Evolutionary conservation across 805 yeast genomes (phyloP).

Genomic region (Zygosaccharomyces bisporus): DNA sequence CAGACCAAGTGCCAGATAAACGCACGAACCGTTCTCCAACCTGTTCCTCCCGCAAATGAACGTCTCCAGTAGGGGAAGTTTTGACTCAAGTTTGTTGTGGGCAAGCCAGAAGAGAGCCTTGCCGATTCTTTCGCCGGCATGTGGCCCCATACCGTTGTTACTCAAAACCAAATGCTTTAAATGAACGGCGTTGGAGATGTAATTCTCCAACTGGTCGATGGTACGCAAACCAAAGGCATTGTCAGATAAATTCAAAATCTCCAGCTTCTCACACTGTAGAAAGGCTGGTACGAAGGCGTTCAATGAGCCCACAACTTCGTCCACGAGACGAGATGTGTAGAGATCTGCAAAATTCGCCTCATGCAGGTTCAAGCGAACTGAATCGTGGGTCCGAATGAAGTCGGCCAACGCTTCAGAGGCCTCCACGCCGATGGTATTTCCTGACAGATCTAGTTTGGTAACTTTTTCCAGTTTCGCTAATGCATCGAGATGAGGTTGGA

Average conservation of each 20-base stretch:
- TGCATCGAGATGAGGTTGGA: slow-evolving; percentile 63
- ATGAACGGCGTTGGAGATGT: slow-evolving; percentile 68
- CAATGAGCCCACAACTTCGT: slow-evolving; percentile 87
- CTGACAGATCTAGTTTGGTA: slow-evolving; percentile 72
- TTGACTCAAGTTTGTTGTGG: slow-evolving; percentile 50
- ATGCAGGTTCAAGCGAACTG: slow-evolving; percentile 44
- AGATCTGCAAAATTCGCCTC: slow-evolving; percentile 86
- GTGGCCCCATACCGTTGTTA: slow-evolving; percentile 98
- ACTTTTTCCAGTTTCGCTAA: slow-evolving; percentile 39
- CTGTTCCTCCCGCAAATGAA: slow-evolving; percentile 97
- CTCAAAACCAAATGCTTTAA: slow-evolving; percentile 83
- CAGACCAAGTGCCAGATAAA: slow-evolving; percentile 78
- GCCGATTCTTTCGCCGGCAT: slow-evolving; percentile 94
- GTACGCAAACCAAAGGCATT: slow-evolving; percentile 97
- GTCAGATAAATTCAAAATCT: slow-evolving; percentile 79
- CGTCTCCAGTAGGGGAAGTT: slow-evolving; percentile 59
- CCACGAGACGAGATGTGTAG: slow-evolving; percentile 90
- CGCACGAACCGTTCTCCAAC: slow-evolving; percentile 90
- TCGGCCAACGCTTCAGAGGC: slow-evolving; percentile 73
- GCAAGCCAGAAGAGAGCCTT: slow-evolving; percentile 73
- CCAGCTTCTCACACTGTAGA: slow-evolving; percentile 61
- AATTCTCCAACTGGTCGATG: slow-evolving; percentile 80
- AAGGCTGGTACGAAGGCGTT: slow-evolving; percentile 69
- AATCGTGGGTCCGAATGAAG: slow-evolving; percentile 40
- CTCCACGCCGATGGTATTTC: slow-evolving; percentile 91